phyloP scores from a whole-genome alignment of 495 filamentous ascomycete genomes.

The Neurospora sp. region DNA sequence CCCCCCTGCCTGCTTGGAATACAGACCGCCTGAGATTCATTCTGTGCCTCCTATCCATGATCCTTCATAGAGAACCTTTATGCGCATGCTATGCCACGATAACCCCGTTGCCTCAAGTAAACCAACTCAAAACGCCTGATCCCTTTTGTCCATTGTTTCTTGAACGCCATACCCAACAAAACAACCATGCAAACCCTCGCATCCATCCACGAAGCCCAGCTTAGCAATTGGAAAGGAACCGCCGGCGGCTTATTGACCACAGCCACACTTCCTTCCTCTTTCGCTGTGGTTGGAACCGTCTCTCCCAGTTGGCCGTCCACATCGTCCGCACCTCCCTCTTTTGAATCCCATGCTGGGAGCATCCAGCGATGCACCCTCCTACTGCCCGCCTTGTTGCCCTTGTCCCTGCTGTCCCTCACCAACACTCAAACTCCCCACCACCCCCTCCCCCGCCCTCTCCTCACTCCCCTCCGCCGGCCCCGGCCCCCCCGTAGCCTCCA shows the following conservation, averaged over 20 bases:
- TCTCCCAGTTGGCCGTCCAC: neutral
- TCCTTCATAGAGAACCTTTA: neutral
- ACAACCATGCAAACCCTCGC: neutral
- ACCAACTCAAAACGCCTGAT: neutral
- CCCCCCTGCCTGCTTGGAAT: too few relatives aligned
- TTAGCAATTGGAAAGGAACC: neutral
- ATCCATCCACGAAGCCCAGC: neutral
- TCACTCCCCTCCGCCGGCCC: neutral
- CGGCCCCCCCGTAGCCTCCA: slow-evolving; percentile 33
- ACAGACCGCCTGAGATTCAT: too few relatives aligned
- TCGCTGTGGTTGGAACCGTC: neutral
- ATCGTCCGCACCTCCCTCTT: neutral
- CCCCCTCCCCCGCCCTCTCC: neutral
- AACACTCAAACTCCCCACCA: neutral
- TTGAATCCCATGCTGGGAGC: neutral
- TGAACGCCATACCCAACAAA: neutral
- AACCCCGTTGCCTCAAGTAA: neutral
- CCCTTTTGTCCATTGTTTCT: neutral
- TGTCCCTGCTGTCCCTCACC: neutral
- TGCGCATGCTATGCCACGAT: neutral
- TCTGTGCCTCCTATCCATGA: neutral
- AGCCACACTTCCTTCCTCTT: neutral
- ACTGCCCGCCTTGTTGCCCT: too few relatives aligned
- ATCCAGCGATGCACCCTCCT: neutral
- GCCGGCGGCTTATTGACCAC: neutral